Conservation (phyloP, 1,284 basidiomycete species). For the Mixia osmundae region DNA sequence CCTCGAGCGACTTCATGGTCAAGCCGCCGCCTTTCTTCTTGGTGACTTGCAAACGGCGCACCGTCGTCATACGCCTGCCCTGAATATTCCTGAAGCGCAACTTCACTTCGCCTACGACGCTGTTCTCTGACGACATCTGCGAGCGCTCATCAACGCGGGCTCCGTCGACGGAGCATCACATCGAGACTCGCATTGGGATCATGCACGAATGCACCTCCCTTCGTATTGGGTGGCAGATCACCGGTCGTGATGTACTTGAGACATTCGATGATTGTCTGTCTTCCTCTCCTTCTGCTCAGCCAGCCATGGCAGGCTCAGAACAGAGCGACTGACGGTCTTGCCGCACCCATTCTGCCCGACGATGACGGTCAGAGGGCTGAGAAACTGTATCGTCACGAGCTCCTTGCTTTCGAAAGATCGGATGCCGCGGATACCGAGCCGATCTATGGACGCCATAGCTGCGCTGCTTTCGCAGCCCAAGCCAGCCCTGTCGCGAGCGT, state of each 20-base stretch:
- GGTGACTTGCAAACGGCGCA: conserved; percentile 77
- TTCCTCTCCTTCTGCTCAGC: background rate
- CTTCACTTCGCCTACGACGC: conserved; percentile 95
- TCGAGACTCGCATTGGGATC: conserved; percentile 46
- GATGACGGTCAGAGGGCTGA: conserved; percentile 90
- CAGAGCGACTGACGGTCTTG: conserved; percentile 41
- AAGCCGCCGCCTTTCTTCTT: conserved; percentile 47
- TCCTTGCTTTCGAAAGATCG: conserved; percentile 30
- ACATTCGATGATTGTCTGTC: conserved; percentile 83
- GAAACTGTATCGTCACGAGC: conserved; percentile 88
- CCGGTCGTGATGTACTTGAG: conserved; percentile 97
- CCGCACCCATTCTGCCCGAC: conserved; percentile 97
- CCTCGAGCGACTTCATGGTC: conserved; percentile 96
- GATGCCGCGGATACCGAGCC: conserved; percentile 2
- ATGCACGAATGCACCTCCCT: conserved; percentile 91
- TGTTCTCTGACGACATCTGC: conserved; percentile 85
- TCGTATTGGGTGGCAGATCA: conserved; percentile 89
- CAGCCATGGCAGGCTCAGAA: background rate
- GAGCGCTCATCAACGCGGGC: background rate
- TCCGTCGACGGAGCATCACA: background rate
- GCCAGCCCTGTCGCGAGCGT: too few species aligned
- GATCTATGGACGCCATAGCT: too few species aligned
- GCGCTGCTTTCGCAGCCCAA: too few species aligned
- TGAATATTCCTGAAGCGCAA: conserved; percentile 79
- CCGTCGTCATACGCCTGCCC: conserved; percentile 67